Base-by-base conservation (phyloP, 768 basidiomycete species). In the Heimioporus sp. region DNA sequence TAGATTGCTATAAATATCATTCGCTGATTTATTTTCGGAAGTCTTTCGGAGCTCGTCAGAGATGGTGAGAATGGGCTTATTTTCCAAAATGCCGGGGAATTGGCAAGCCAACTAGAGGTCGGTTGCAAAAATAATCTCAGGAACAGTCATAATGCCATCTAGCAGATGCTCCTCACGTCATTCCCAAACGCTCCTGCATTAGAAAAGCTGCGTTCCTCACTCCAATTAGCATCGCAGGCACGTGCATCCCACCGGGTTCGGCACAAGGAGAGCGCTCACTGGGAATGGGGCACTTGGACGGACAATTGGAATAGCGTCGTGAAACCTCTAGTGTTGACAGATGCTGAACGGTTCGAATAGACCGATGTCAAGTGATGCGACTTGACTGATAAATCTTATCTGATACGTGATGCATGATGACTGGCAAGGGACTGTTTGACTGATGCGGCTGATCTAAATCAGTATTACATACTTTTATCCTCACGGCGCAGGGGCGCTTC, bases 31-130 rank as follows among this genome's bases (percentile, higher is more conserved):
- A 41, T 51, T 31, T 38, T 52, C 12, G 34, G 10, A 32, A 96
- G 95, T 66, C 75, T 99, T 30, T 65, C 80, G 43, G 97, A 99
- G 69, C 81, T 98, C 9, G 92, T 99, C 9, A 83, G 83, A 59
- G 80, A 92, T 51, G 86, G 86, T 1, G 72, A 81, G 62, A 98
- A 98, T 63, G 97, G 97, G 1, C 76, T 86, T 13, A 70, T 90
- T 4, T 99, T 98, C 69, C 69, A 74, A 49, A 75, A 78, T 41
- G 81, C 87, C 0, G 62, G 71, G 20, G 80, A 93, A 55, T 72
- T 99, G 21, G 85, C 90, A 0, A 65, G 73, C 37, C 90, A 90
- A 57, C 60, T 98, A 11, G 81, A 85, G 79, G 77, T 64, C 8
- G 21, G 56, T 43, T 57, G 16, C 34, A 46, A 11, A 15, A 37